phyloP scores from a whole-genome alignment of 306 rosid genomes.

The Datisca glomerata region DNA sequence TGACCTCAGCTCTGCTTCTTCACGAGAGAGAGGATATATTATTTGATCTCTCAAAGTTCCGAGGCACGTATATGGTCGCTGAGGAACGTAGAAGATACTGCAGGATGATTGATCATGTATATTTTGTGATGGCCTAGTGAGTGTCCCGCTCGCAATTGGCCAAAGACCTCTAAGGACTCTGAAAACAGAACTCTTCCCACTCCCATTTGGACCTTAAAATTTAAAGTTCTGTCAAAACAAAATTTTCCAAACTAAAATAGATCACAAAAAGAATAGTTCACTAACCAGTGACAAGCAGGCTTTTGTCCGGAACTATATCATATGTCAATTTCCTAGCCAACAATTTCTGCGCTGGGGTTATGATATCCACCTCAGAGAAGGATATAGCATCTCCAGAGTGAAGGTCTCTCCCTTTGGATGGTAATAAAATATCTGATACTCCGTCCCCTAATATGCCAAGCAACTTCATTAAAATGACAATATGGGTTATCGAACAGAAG shows the following conservation, averaged over 20 bases:
- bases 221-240: constrained; percentile 11
- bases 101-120: constrained; percentile 44
- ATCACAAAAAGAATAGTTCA: constrained; percentile 5
- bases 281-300: constrained; percentile 95
- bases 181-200: constrained; percentile 97
- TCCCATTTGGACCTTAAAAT: constrained; percentile 86
- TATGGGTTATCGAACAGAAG: too few relatives aligned
- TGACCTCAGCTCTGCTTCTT: constrained; percentile 65
- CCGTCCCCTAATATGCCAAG: constrained; percentile 28
- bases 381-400: constrained; percentile 48
- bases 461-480: constrained; percentile 8
- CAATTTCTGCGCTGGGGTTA: constrained; percentile 83
- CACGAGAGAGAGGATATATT: constrained; percentile 79
- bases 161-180: constrained; percentile 95
- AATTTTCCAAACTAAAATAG: constrained; percentile 4
- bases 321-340: constrained; percentile 82
- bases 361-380: constrained; percentile 69
- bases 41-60: constrained; percentile 98
- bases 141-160: constrained; percentile 73
- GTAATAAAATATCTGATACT: constrained; percentile 18
- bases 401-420: constrained; percentile 28
- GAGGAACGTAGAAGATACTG: constrained; percentile 90
- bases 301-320: constrained; percentile 56
- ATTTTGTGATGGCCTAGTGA: constrained; percentile 50
- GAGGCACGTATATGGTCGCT: constrained; percentile 89